A percentile compares a stretch with the other conserved stretches of the same genome.
Conservation (phyloP, 2,329 filamentous ascomycete genomes). For the Sarocladium oryzae region DNA sequence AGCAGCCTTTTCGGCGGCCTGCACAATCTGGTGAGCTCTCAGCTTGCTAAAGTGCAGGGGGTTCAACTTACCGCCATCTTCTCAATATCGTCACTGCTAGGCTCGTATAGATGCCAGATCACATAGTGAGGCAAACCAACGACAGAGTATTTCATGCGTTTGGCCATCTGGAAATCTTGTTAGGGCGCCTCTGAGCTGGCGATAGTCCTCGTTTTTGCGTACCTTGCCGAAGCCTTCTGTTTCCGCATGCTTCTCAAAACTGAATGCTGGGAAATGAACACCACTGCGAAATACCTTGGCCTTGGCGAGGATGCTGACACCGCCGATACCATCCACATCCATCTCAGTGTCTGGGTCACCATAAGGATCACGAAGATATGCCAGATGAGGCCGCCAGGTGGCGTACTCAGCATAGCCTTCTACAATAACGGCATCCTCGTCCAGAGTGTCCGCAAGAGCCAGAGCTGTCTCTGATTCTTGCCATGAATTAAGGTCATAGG, state of each 20-base stretch:
- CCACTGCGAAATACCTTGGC: conserved; percentile 91
- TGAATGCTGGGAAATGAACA: conserved; percentile 96
- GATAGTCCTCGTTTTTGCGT: conserved; percentile 18
- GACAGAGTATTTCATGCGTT: conserved; percentile 91
- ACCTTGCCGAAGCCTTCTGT: conserved; percentile 99
- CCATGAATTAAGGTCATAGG: conserved; percentile 98
- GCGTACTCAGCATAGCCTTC: conserved; percentile 98
- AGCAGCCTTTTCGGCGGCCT: conserved; percentile 51
- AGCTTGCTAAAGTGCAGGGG: neutral
- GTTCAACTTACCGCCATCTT: conserved; percentile 72
- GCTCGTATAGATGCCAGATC: conserved; percentile 99
- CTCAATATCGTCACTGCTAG: conserved; percentile 92
- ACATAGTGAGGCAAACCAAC: conserved; percentile 95
- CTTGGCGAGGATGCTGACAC: conserved; percentile 95
- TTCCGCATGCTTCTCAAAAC: conserved; percentile 97
- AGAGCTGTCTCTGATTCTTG: conserved; percentile 97
- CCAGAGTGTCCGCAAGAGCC: conserved; percentile 85
- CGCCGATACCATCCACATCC: conserved; percentile 97
- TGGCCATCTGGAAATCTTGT: conserved; percentile 68
- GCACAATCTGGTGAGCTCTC: conserved; percentile 11
- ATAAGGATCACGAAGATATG: conserved; percentile 92
- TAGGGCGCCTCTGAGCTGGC: conserved; percentile 11
- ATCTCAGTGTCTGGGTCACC: conserved; percentile 99
- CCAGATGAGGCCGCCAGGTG: conserved; percentile 94
- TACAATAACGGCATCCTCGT: conserved; percentile 97